These are phyloP conservation scores for Puccinia coronata DNA, from an alignment of 1,284 basidiomycete genomes.

Conservation along the genomic window DNA sequence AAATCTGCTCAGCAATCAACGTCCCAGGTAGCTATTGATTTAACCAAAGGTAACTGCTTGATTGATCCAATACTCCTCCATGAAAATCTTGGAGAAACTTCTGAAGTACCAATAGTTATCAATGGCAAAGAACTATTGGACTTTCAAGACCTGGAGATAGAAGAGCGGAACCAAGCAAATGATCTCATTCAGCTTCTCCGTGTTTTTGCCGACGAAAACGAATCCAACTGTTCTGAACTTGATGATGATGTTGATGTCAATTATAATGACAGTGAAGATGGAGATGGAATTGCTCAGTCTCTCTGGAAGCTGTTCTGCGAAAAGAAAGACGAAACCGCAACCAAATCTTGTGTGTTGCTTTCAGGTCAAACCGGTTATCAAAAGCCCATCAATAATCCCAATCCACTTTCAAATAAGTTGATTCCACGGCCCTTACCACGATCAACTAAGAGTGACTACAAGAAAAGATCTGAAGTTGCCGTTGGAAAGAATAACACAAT, in stretches of 20 bases:
- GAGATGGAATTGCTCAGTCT: not conserved
- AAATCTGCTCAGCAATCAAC: not conserved
- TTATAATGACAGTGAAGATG: not conserved
- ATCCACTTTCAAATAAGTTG: not conserved
- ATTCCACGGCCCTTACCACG: not conserved
- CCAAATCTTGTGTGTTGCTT: not conserved
- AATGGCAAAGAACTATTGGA: not conserved
- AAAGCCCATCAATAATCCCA: not conserved
- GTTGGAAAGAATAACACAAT: constrained; percentile 3
- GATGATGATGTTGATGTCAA: not conserved
- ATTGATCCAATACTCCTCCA: not conserved
- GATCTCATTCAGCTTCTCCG: not conserved
- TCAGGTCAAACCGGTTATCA: not conserved
- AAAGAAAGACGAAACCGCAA: not conserved
- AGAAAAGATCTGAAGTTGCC: not conserved
- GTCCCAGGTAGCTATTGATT: not conserved
- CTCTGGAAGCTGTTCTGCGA: not conserved
- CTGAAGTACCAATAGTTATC: not conserved
- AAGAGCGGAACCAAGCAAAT: constrained; percentile 5
- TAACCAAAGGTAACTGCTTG: not conserved
- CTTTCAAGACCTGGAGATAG: constrained; percentile 3
- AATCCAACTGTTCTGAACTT: not conserved
- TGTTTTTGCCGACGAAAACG: not conserved
- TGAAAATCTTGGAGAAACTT: not conserved
- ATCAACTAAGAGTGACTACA: not conserved